A percentile compares a stretch with the other conserved stretches of the same genome.
Evolutionary conservation across 2,329 filamentous ascomycete genomes (phyloP).

Genomic region (Pseudogymnoascus sp.): DNA sequence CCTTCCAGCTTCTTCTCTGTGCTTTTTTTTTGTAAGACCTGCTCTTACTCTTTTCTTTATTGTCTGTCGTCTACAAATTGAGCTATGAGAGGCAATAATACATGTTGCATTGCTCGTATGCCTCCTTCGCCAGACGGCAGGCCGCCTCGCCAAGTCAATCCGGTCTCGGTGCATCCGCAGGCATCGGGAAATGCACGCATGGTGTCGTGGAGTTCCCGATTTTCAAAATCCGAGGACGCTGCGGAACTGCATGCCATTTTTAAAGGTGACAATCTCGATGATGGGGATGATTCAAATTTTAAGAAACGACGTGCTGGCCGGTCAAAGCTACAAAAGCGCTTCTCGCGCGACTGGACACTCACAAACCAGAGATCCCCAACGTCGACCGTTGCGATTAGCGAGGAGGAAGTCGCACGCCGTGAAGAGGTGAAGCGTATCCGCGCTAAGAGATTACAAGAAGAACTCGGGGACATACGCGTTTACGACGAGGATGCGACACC

Average conservation of each 20-base stretch:
- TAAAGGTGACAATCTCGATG: constrained; percentile 16
- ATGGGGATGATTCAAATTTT: constrained; percentile 34
- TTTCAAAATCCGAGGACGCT: constrained; percentile 19
- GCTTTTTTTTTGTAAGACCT: neutral
- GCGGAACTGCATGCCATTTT: constrained; percentile 25
- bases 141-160: constrained; percentile 19
- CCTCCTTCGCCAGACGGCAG: constrained; percentile 27
- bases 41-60: neutral
- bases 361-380: constrained; percentile 35
- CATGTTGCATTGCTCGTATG: constrained; percentile 24
- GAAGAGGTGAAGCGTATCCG: constrained; percentile 51
- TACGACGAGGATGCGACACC: constrained; percentile 33
- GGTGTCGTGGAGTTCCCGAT: constrained; percentile 16
- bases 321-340: constrained; percentile 35
- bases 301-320: constrained; percentile 41
- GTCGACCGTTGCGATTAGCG: constrained; percentile 38
- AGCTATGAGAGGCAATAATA: neutral
- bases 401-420: constrained; percentile 48
- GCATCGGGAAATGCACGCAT: constrained; percentile 1
- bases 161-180: constrained; percentile 11
- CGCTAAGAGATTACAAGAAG: constrained; percentile 51
- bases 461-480: constrained; percentile 43
- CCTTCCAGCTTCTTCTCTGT: neutral
- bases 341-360: constrained; percentile 39
- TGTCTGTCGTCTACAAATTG: neutral